Evolutionary conservation across 208 protist genomes (phyloP), one percentile per base, ranked within the genome.

Genomic region (Herpetomonas muscarum): DNA sequence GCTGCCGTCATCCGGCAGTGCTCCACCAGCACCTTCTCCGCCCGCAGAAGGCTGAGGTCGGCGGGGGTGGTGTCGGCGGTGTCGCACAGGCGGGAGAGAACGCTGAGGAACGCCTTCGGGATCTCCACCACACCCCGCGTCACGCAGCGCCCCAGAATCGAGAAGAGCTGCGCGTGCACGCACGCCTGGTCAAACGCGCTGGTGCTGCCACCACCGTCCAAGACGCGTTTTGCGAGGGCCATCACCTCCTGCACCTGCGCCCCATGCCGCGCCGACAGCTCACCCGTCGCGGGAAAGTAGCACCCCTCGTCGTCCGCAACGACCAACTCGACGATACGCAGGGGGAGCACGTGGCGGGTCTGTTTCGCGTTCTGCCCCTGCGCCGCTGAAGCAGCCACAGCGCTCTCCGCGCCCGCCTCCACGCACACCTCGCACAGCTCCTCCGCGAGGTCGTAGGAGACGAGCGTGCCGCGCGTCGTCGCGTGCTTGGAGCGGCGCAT

Each of bases 351-450:
- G 25, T 46, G 41, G 9, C 41, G 41, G 5, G 5, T 9, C 41
- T 46, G 41, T 39, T 39, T 39, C 15, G 34, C 34, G 34, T 15
- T 7, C 7, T 39, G 34, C 34, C 34, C 34, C 15, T 15, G n/a
- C 34, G 34, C 34, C 34, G 34, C 34, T 39, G 34, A 39, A 17
- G 34, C 15, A 7, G 34, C 34, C 10, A 17, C 41, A 24, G 15
- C 41, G 19, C 17, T 22, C n/a, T n/a, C n/a, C n/a, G 10, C 9
- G 32, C 62, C 67, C 3, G 79, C 65, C 48, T 74, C 39, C 31
- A 88, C 84, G 31, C 91, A 54, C 32, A 94, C 73, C 12, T 86
- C 74, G 58, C 81, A 88, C 10, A 78, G 66, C 49, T 85, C 84
- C 21, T 94, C 84, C 22, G 71, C 51, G 36, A 85, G 66, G 17